phyloP scores from a whole-genome alignment of 257 asterid species.

The Plantago major region DNA sequence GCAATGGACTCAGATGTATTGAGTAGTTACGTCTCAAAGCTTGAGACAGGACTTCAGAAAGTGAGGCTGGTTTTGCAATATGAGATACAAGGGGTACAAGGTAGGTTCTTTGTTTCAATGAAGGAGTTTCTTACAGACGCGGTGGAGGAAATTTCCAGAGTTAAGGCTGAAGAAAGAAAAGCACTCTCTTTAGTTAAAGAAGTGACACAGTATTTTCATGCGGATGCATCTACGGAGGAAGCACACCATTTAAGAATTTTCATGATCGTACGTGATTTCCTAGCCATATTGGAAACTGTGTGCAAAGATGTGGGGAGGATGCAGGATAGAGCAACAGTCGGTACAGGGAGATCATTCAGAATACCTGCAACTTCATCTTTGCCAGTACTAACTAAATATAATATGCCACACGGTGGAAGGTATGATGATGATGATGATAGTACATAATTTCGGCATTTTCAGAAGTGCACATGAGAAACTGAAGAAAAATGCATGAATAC shows the following conservation, averaged over 20 bases:
- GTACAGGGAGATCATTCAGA: conserved; percentile 69
- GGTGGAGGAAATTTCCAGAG: conserved; percentile 47
- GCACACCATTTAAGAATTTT: conserved; percentile 76
- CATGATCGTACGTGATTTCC: conserved; percentile 72
- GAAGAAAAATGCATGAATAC: not conserved
- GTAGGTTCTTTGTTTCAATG: conserved; percentile 66
- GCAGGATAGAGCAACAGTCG: conserved; percentile 59
- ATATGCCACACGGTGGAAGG: conserved; percentile 38
- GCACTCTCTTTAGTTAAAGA: conserved; percentile 72
- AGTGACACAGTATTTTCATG: conserved; percentile 82
- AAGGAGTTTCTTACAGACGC: conserved; percentile 61
- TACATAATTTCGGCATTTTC: conserved; percentile 22
- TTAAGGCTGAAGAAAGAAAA: conserved; percentile 68
- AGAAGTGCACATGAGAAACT: not conserved
- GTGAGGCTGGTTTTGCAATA: conserved; percentile 45
- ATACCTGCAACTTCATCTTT: conserved; percentile 47
- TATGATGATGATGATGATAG: conserved; percentile 68
- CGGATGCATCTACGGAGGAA: conserved; percentile 69
- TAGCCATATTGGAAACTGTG: conserved; percentile 62
- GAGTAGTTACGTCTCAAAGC: conserved; percentile 67
- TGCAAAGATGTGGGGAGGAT: conserved; percentile 78
- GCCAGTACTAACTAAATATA: conserved; percentile 63
- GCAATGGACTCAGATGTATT: conserved; percentile 87
- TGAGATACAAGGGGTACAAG: conserved; percentile 44
- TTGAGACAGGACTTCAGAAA: conserved; percentile 70